Evolutionary conservation across 1,284 basidiomycete genomes (phyloP), one percentile per base, ranked within the genome.

Genomic region (Tilletia caries): DNA sequence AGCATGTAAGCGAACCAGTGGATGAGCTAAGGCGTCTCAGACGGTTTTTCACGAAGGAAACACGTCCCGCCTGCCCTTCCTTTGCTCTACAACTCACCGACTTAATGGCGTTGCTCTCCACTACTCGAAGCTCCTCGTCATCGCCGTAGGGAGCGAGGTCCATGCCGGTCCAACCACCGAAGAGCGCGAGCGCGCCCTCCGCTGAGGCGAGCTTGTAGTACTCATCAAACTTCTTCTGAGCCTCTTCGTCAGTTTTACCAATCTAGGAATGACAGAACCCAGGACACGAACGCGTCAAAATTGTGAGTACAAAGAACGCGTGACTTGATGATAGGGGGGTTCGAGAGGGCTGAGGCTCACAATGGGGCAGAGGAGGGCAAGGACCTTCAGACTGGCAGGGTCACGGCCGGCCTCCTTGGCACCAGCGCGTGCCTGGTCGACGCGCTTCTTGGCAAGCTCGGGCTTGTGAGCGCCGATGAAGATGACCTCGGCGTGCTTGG

Each of bases 401-500:
- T 81, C 77, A 15, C 83, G 76, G 1, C 83, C 83, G 1, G 74
- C 72, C 3, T 68, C 67, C 8, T 68, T 68, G 13, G 77, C 79
- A 1, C 70, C 74, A 1, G 70, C 58, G 1, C 81, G 73, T 0
- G 78, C 76, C 0, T 73, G 74, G 18, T 78, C 75, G 5, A 83
- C 81, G 8, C 79, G 70, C 29, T 74, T 73, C 44, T 75, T 77
- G 58, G 81, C 82, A 8, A 82, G 75, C 2, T 72, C 69, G 33
- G 76, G 77, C 27, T 73, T 71, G 73, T 80, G 79, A 1, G 79
- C 78, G 3, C 76, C 79, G 69, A 84, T 80, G 67, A 84, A 84
- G 44, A 84, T 81, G 25, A 79, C 81, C 69, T 84, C 83, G 37
- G 83, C 82, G 67, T 84, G 83, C 65, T 79, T 78, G 43, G 79